phyloP scores from a whole-genome alignment of 2,329 filamentous ascomycete genomes.

The Hypocreales sp. region DNA sequence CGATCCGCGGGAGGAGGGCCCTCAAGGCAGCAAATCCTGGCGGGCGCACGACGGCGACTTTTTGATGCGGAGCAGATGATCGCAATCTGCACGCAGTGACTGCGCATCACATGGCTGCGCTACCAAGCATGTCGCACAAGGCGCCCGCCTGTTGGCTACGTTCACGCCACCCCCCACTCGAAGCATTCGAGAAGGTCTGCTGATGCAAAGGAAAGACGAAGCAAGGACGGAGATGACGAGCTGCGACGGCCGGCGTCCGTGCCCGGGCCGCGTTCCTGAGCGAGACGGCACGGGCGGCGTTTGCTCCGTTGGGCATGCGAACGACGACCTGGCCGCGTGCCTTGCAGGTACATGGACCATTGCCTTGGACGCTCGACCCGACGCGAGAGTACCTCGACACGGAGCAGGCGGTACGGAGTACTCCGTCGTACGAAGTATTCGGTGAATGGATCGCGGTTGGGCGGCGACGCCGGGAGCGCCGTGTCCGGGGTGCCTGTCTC shows the following conservation, averaged over 20 bases:
- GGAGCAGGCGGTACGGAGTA: no score
- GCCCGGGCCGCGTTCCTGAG: no score
- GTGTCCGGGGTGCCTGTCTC: no score
- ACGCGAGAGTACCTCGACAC: no score
- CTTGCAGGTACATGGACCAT: no score
- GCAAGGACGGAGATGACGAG: no score
- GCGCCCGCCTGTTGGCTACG: background rate
- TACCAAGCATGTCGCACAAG: background rate
- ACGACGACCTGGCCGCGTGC: background rate
- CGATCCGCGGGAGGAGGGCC: background rate
- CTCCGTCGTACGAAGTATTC: no score
- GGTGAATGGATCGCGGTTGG: no score
- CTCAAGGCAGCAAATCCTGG: background rate
- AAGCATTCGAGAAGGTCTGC: constrained; percentile 4
- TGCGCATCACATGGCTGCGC: constrained; percentile 1
- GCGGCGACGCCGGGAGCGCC: no score
- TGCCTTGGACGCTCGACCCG: no score
- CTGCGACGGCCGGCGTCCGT: no score
- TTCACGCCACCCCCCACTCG: constrained; percentile 1
- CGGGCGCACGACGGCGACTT: background rate
- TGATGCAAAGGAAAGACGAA: no score
- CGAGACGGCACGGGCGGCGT: background rate
- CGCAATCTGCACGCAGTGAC: constrained; percentile 2
- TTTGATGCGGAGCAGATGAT: background rate
- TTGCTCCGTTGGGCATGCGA: background rate